Base-by-base conservation (phyloP, 176 grass and related monocot genomes). In the Rhynchospora pubera region DNA sequence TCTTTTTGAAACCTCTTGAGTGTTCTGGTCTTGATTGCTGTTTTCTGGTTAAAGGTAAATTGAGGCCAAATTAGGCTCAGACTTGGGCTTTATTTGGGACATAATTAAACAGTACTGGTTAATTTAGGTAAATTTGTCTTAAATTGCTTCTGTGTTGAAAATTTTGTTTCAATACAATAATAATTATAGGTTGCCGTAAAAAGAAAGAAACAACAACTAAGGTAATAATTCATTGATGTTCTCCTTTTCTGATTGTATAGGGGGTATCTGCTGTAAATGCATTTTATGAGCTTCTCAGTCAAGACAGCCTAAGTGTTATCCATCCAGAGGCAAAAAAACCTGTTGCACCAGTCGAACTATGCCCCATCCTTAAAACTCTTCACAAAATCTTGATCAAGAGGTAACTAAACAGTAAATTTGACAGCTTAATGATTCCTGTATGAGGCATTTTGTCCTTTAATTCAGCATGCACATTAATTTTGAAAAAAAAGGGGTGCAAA, bases 301-400 rank as follows among this genome's bases (percentile, higher is more conserved):
- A 99, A 86, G 76, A 92, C 59, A 95, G 93, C 86, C 79, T 95
- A 77, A 99, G 91, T 61, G 93, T 99, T 71, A 91, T 95, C 80
- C 92, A 99, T 91, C 96, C 92, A 68, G 93, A 99, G 86, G 96
- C 63, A 46, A 89, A 99, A 62, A 91, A 83, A 64, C 87, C 87
- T 77, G 93, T 99, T 80, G 93, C 93, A 8, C 96, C 96, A 0
- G 93, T 99, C 30, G 92, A 99, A 77, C 88, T 99, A 83, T 99
- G 96, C 82, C 96, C 96, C 7, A 99, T 99, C 62, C 80, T 99
- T 82, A 99, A 95, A 83, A 91, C 84, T n/a, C 93, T 99, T 23
- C 80, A 99, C 72, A 99, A 88, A 86, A 99, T 99, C 85, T 87
- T 99, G 82, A 99, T 99, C 77, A 93, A 86, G 58, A 99, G 96